Evolutionary conservation across 2,329 filamentous ascomycete genomes (phyloP).

Genomic region (Exophiala lecanii-corni): DNA sequence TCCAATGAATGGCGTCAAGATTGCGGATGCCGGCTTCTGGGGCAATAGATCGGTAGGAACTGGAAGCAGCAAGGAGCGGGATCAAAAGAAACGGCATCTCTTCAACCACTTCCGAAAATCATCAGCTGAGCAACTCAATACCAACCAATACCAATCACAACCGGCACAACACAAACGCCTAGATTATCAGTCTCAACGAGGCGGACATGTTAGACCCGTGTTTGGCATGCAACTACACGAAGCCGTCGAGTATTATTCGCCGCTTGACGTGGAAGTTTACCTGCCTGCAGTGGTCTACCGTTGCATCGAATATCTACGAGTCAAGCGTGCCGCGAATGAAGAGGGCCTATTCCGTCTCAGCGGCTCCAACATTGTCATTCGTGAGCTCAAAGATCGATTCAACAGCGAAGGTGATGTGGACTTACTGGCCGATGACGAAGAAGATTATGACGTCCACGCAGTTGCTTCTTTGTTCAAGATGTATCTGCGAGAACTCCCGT

Average conservation of each 20-base stretch:
- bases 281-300: constrained; percentile 91
- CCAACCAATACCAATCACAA: constrained; percentile 4
- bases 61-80: constrained; percentile 58
- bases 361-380: constrained; percentile 94
- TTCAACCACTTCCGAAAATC: constrained; percentile 24
- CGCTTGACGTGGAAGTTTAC: constrained; percentile 65
- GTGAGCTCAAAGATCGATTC: constrained; percentile 84
- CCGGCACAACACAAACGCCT: constrained; percentile 10
- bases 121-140: constrained; percentile 20
- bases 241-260: constrained; percentile 75
- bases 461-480: constrained; percentile 91
- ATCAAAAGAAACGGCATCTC: constrained; percentile 17
- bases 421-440: constrained; percentile 71
- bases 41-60: constrained; percentile 60
- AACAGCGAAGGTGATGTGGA: constrained; percentile 90
- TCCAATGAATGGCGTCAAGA: constrained; percentile 77
- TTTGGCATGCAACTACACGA: constrained; percentile 84
- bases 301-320: constrained; percentile 86
- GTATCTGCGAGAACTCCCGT: constrained; percentile 87
- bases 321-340: constrained; percentile 74
- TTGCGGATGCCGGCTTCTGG: constrained; percentile 78
- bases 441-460: constrained; percentile 92
- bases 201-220: constrained; percentile 54
- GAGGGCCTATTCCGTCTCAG: constrained; percentile 96
- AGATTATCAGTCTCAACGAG: constrained; percentile 12